These are phyloP conservation scores for Athelia psychrophila DNA, from an alignment of 1,284 basidiomycete species.

Conservation along the genomic window DNA sequence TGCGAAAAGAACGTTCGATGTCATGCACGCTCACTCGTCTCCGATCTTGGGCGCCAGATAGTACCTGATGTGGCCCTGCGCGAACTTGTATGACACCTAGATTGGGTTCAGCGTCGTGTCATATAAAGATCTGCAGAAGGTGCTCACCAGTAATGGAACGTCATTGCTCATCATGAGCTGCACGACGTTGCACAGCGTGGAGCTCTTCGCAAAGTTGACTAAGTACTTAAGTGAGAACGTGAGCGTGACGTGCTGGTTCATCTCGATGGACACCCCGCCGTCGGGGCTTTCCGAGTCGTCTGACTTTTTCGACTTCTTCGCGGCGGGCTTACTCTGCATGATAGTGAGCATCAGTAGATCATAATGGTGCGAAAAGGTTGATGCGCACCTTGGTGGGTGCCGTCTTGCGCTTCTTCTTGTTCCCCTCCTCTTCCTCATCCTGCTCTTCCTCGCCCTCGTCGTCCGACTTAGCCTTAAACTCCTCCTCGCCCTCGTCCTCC, in stretches of 20 bases:
- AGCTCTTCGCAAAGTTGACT: constrained; percentile 94
- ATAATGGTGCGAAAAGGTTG: neutral
- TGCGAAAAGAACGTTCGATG: too few relatives aligned
- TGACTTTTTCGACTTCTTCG: constrained; percentile 53
- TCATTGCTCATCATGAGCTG: constrained; percentile 89
- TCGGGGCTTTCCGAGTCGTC: constrained; percentile 43
- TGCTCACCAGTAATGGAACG: constrained; percentile 77
- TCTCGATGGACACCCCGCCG: constrained; percentile 75
- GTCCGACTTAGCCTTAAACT: constrained; percentile 39
- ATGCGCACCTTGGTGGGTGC: constrained; percentile 46
- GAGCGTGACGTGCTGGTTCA: constrained; percentile 89
- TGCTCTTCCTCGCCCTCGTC: constrained; percentile 54
- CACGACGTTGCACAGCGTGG: constrained; percentile 74
- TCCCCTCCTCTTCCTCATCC: constrained; percentile 36
- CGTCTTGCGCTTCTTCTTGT: constrained; percentile 64
- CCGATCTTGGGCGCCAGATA: constrained; percentile 90
- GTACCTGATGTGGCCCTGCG: constrained; percentile 80
- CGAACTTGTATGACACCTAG: constrained; percentile 85
- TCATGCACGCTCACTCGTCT: constrained; percentile 51
- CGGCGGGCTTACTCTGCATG: constrained; percentile 46
- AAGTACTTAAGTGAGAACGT: constrained; percentile 98
- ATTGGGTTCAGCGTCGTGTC: constrained; percentile 1
- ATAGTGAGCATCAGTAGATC: neutral
- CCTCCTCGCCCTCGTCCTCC: constrained; percentile 48
- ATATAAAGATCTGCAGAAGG: constrained; percentile 5